Percentiles rank a stretch among this genome's conserved stretches.
These are phyloP conservation scores for Solanum rostratum DNA, from an alignment of 257 asterid genomes.

Conservation along the genomic window DNA sequence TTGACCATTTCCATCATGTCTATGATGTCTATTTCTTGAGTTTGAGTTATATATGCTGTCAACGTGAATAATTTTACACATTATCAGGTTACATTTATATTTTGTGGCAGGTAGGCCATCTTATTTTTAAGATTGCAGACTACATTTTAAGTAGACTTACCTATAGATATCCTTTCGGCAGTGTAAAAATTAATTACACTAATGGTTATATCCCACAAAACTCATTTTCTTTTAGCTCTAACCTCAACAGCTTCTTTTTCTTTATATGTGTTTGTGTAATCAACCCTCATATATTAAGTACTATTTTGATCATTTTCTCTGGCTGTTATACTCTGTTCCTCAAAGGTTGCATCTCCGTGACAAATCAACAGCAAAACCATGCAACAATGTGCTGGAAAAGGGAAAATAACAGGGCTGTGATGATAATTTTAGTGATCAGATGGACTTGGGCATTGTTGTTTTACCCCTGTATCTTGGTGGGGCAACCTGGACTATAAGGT, in stretches of 20 bases:
- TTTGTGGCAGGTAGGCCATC: neutral
- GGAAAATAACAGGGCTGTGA: constrained; percentile 3
- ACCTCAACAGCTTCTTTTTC: neutral
- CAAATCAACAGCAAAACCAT: neutral
- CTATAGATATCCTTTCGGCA: neutral
- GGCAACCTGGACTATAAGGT: neutral
- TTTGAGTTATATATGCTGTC: neutral
- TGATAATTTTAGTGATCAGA: constrained; percentile 7
- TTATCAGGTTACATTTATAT: neutral
- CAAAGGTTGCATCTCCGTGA: neutral
- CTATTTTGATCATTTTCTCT: neutral
- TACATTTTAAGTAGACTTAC: neutral
- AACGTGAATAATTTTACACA: neutral
- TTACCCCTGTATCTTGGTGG: constrained; percentile 8
- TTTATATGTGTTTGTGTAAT: neutral
- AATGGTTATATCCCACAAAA: neutral
- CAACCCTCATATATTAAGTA: neutral
- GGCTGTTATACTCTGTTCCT: neutral
- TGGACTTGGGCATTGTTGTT: neutral
- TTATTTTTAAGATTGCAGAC: neutral
- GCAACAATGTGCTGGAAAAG: neutral
- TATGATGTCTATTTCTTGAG: neutral
- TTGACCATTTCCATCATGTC: neutral
- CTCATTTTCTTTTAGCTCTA: neutral
- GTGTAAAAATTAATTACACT: neutral